Conservation (phyloP, 768 basidiomycete genomes). For the Lactarius evosmus region DNA sequence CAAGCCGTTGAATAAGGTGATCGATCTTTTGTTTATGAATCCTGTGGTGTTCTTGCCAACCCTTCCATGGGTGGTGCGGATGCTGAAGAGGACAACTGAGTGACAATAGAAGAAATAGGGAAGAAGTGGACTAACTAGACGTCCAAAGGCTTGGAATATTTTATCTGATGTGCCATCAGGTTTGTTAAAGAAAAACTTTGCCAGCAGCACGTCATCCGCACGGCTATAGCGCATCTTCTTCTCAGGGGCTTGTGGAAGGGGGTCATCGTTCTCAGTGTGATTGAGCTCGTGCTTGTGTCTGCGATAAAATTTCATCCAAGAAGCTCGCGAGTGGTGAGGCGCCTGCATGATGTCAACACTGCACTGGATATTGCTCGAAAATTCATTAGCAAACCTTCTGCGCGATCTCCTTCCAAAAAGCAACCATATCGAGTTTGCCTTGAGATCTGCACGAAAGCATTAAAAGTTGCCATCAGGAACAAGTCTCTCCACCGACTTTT, state of each 20-base stretch:
- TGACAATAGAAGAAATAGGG: neutral
- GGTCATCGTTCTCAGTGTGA: constrained; percentile 61
- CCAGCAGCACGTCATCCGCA: constrained; percentile 74
- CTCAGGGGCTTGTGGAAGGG: constrained; percentile 70
- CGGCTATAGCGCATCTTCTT: constrained; percentile 88
- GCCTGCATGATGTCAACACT: constrained; percentile 44
- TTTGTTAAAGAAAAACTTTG: constrained; percentile 66
- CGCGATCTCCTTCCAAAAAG: constrained; percentile 78
- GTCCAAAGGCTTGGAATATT: constrained; percentile 78
- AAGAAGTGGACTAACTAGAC: constrained; percentile 46
- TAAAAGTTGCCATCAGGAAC: constrained; percentile 9
- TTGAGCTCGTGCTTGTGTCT: constrained; percentile 83
- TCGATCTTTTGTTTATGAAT: constrained; percentile 87
- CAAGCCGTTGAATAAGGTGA: constrained; percentile 63
- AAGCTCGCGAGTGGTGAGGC: constrained; percentile 86
- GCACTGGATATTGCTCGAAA: neutral
- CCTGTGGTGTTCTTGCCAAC: constrained; percentile 89
- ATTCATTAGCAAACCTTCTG: constrained; percentile 45
- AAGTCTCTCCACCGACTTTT: constrained; percentile 44
- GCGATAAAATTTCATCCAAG: constrained; percentile 93
- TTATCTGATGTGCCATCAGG: constrained; percentile 81
- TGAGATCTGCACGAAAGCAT: constrained; percentile 43
- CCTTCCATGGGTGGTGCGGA: constrained; percentile 90
- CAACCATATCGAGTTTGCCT: constrained; percentile 67
- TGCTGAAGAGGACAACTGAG: constrained; percentile 44